Conservation (phyloP, 2,329 filamentous ascomycete genomes). For the Pyrenochaeta sp. region DNA sequence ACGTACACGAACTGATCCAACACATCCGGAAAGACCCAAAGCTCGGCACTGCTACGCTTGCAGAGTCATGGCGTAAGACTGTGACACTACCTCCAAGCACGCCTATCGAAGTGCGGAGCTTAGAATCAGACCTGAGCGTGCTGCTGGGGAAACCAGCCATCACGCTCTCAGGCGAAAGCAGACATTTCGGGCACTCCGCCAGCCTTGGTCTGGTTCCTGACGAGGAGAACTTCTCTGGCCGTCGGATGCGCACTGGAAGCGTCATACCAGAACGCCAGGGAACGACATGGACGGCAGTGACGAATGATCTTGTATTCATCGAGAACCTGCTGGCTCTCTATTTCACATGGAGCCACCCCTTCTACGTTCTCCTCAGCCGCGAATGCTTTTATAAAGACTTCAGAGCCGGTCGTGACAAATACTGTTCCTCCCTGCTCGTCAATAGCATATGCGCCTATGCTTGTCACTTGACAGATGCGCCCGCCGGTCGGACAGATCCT, state of each 20-base stretch:
- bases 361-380: conserved; percentile 75
- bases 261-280: conserved; percentile 25
- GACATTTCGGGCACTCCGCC: conserved; percentile 50
- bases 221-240: conserved; percentile 41
- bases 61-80: conserved; percentile 52
- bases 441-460: conserved; percentile 72
- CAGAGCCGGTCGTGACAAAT: conserved; percentile 65
- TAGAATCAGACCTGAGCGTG: conserved; percentile 48
- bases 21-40: conserved; percentile 53
- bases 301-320: conserved; percentile 65
- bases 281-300: conserved; percentile 68
- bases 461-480: conserved; percentile 73
- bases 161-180: conserved; percentile 43
- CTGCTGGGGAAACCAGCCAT: conserved; percentile 48
- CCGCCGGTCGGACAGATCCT: conserved; percentile 69
- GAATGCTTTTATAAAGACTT: conserved; percentile 76
- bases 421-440: conserved; percentile 73
- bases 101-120: conserved; percentile 32
- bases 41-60: conserved; percentile 50
- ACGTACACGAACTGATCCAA: conserved; percentile 54
- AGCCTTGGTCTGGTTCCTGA: conserved; percentile 47
- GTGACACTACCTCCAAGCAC: conserved; percentile 44
- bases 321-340: conserved; percentile 72
- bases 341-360: conserved; percentile 77
- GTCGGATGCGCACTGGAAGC: conserved; percentile 18